phyloP scores from a whole-genome alignment of 768 basidiomycete species.

The Lactifluus piperatus region DNA sequence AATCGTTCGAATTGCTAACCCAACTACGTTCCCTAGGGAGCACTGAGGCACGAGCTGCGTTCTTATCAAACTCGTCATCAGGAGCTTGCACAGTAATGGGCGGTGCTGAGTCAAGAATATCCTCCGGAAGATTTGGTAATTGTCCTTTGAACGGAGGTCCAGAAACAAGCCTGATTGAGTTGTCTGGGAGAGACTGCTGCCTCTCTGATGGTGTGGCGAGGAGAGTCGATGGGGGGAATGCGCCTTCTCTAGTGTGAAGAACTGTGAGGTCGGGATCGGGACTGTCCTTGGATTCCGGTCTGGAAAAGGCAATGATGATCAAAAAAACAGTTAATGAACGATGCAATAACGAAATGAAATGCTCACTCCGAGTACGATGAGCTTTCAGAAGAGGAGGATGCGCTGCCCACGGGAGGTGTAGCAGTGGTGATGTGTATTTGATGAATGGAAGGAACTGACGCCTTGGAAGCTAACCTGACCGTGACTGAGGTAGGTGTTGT shows the following conservation, averaged over 20 bases:
- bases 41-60: neutral
- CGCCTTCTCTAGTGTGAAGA: conserved; percentile 45
- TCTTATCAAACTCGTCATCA: neutral
- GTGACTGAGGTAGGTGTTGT: conserved; percentile 31
- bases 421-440: conserved; percentile 7
- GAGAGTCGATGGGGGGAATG: conserved; percentile 44
- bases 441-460: conserved; percentile 13
- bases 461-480: conserved; percentile 33
- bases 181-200: neutral
- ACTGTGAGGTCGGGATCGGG: neutral
- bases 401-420: neutral
- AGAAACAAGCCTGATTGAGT: conserved; percentile 1
- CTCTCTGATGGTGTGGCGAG: conserved; percentile 15
- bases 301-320: conserved; percentile 2
- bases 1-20: conserved; percentile 23
- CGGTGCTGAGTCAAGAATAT: neutral
- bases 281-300: neutral
- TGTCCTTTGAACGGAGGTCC: conserved; percentile 9
- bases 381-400: conserved; percentile 3
- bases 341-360: neutral
- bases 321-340: neutral
- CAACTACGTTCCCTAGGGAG: conserved; percentile 25
- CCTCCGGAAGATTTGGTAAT: neutral
- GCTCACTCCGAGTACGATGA: conserved; percentile 8
- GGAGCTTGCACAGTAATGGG: neutral